phyloP scores from a whole-genome alignment of 441 rosid genomes.

The Populus hybrid region DNA sequence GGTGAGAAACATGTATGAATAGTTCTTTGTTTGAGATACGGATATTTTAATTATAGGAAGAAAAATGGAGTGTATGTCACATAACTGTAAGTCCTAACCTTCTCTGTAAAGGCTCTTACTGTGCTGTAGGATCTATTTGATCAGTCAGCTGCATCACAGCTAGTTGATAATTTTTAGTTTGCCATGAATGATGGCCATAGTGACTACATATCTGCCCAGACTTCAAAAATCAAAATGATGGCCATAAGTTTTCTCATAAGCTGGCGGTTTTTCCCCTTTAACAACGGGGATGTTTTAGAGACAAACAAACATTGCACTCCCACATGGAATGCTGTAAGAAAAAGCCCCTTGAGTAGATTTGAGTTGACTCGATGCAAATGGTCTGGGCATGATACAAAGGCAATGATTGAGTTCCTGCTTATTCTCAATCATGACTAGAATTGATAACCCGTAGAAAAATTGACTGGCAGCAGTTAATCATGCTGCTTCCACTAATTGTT shows the following conservation, averaged over 20 bases:
- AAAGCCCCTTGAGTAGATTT: conserved; percentile 6
- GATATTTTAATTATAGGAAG: neutral
- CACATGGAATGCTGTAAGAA: neutral
- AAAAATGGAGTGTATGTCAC: neutral
- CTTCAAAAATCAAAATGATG: neutral
- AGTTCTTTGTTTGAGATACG: neutral
- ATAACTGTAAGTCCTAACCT: neutral
- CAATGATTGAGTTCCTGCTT: conserved; percentile 23
- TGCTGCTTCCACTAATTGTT: conserved; percentile 15
- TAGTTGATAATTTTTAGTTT: neutral
- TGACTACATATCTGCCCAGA: neutral
- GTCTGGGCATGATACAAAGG: conserved; percentile 15
- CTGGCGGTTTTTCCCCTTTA: conserved; percentile 2
- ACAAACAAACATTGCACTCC: conserved; percentile 4
- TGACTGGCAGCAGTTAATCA: conserved; percentile 14
- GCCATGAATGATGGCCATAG: neutral
- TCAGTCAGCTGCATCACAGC: neutral
- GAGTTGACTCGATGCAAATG: neutral
- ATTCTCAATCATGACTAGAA: conserved; percentile 22
- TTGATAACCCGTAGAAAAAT: conserved; percentile 15
- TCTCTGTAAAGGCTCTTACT: neutral
- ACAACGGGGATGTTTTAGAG: neutral
- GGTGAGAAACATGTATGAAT: neutral
- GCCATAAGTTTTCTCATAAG: neutral
- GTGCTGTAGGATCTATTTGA: neutral